phyloP scores from a whole-genome alignment of 306 rosid genomes.

The Begonia fuchsioides region DNA sequence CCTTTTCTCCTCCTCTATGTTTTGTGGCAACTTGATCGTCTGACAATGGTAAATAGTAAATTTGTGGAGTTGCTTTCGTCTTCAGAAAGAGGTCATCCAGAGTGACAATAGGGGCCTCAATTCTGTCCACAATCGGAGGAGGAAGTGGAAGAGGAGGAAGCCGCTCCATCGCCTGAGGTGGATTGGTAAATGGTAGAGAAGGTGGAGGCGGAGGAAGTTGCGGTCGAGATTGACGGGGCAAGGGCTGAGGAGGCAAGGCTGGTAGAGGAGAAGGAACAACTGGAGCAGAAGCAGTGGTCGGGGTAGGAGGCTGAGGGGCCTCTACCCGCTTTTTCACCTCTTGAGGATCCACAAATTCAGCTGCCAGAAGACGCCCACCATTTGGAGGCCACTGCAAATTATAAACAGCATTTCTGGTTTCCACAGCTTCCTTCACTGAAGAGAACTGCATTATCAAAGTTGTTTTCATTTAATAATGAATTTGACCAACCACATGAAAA shows the following conservation, averaged over 20 bases:
- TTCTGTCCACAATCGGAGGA: constrained; percentile 53
- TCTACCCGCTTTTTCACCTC: constrained; percentile 65
- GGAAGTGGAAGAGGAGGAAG: constrained; percentile 80
- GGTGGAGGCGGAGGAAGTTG: constrained; percentile 25
- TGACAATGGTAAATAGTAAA: constrained; percentile 82
- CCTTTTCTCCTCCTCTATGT: constrained; percentile 41
- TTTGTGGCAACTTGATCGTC: constrained; percentile 72
- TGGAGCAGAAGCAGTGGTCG: constrained; percentile 28
- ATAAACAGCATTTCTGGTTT: constrained; percentile 80
- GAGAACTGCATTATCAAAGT: constrained; percentile 41
- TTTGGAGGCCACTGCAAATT: constrained; percentile 96
- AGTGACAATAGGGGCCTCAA: constrained; percentile 76
- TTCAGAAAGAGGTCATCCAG: constrained; percentile 87
- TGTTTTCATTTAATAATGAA: too few relatives aligned
- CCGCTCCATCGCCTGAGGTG: constrained; percentile 51
- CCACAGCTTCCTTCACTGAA: constrained; percentile 60
- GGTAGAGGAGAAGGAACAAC: constrained; percentile 29
- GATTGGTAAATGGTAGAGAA: constrained; percentile 37
- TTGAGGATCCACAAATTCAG: constrained; percentile 77
- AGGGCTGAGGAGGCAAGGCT: constrained; percentile 20
- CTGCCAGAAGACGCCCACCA: constrained; percentile 75
- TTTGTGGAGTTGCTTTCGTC: constrained; percentile 79
- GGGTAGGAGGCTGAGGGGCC: constrained; percentile 40
- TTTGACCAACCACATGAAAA: too few relatives aligned
- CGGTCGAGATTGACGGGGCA: constrained; percentile 24